These are phyloP conservation scores for Lasiodiplodia theobromae DNA, from an alignment of 2,329 filamentous ascomycete genomes.

Conservation along the genomic window DNA sequence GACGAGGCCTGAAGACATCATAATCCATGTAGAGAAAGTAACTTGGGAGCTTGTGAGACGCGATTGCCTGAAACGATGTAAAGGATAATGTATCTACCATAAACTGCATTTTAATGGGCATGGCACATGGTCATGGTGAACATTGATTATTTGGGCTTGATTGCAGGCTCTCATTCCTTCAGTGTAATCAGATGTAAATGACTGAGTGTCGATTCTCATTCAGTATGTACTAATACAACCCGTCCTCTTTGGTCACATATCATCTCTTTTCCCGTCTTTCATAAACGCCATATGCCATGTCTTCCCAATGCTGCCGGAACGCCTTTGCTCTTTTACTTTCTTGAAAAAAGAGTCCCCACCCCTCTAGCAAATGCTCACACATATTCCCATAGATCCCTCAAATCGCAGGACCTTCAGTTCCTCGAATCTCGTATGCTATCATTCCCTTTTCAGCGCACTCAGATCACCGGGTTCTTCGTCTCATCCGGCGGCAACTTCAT, in stretches of 20 bases:
- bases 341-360: neutral
- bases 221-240: constrained; percentile 13
- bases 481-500: constrained; percentile 64
- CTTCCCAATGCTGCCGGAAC: neutral
- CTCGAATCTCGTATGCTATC: neutral
- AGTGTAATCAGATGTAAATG: neutral
- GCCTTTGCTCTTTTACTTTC: neutral
- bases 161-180: too few species aligned
- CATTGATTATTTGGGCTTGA: too few species aligned
- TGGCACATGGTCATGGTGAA: too few species aligned
- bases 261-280: constrained; percentile 27
- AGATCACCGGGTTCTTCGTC: constrained; percentile 48
- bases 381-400: neutral
- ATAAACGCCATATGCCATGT: neutral
- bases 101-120: too few species aligned
- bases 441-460: neutral
- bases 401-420: neutral
- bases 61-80: too few species aligned
- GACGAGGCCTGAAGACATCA: too few species aligned
- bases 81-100: too few species aligned
- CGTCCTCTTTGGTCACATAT: neutral
- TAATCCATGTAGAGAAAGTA: too few species aligned
- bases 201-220: constrained; percentile 14
- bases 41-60: too few species aligned
- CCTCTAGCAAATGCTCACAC: neutral